phyloP scores from a whole-genome alignment of 179 eudicot species.

The Beta lomatogona region DNA sequence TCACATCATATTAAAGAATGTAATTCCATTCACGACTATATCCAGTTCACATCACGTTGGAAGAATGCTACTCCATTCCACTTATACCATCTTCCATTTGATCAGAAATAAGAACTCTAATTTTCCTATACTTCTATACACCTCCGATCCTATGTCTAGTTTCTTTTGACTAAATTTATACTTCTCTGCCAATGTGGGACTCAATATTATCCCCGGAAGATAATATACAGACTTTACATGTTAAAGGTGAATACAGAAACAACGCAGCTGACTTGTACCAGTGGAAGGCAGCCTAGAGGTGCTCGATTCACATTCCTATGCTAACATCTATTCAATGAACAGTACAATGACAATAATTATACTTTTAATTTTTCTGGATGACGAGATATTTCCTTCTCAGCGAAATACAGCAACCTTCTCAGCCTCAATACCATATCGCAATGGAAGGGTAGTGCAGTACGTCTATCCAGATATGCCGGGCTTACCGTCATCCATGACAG shows the following conservation, averaged over 20 bases:
- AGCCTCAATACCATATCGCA: conserved; percentile 87
- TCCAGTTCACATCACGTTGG: not conserved
- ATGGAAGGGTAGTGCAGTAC: conserved; percentile 87
- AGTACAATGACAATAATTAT: not conserved
- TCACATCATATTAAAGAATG: too few species aligned
- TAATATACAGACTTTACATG: conserved; percentile 18
- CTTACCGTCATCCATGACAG: conserved; percentile 97
- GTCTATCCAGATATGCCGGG: conserved; percentile 87
- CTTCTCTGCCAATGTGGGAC: not conserved
- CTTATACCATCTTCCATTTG: not conserved
- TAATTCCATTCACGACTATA: not conserved
- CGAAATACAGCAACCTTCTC: conserved; percentile 84
- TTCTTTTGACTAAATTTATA: not conserved
- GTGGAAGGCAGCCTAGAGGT: conserved; percentile 9
- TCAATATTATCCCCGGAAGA: conserved; percentile 4
- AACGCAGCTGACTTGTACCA: not conserved
- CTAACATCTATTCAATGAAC: not conserved
- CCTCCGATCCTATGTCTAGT: conserved; percentile 2
- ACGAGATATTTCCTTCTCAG: conserved; percentile 71
- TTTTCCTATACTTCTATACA: not conserved
- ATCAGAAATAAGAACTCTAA: not conserved
- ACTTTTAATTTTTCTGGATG: conserved; percentile 20
- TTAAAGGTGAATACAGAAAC: not conserved
- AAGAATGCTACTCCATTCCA: not conserved
- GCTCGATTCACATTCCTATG: not conserved